Evolutionary conservation across 805 yeast species (phyloP).

Genomic region (Candida stauntonica): DNA sequence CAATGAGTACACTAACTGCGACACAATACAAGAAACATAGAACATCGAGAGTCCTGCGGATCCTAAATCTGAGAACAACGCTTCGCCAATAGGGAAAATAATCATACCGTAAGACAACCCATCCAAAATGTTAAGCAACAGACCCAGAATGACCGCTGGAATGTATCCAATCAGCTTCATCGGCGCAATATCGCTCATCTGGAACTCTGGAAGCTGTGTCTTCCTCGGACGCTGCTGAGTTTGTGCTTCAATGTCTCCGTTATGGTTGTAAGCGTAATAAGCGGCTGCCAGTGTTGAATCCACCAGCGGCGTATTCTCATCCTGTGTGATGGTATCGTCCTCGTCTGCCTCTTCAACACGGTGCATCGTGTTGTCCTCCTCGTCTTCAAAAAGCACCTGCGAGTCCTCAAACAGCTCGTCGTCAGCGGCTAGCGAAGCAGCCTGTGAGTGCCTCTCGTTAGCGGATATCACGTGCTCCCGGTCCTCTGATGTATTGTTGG

Average conservation of each 20-base stretch:
- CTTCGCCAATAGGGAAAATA: constrained; percentile 85
- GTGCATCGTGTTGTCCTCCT: background rate
- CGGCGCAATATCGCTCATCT: constrained; percentile 12
- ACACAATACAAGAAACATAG: constrained; percentile 84
- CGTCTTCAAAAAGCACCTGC: constrained; percentile 1
- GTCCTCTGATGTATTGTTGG: too few species aligned
- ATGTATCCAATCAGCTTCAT: constrained; percentile 24
- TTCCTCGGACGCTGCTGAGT: background rate
- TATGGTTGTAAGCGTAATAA: constrained; percentile 11
- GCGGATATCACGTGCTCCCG: too few species aligned
- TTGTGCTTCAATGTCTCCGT: constrained; percentile 10
- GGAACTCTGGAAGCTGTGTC: constrained; percentile 16
- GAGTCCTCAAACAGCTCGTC: constrained; percentile 37
- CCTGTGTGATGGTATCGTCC: background rate
- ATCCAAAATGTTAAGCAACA: constrained; percentile 81
- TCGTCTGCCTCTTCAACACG: background rate
- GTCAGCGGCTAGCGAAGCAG: constrained; percentile 54
- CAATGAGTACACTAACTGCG: constrained; percentile 81
- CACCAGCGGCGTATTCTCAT: constrained; percentile 9
- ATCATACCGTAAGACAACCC: constrained; percentile 97
- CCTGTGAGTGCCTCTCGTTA: constrained; percentile 41
- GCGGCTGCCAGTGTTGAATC: constrained; percentile 9
- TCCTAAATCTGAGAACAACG: constrained; percentile 71
- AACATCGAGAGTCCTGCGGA: constrained; percentile 93
- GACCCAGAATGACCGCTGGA: constrained; percentile 85